These are phyloP conservation scores for Aaosphaeria arxii DNA, from an alignment of 2,329 filamentous ascomycete species.

Conservation along the genomic window DNA sequence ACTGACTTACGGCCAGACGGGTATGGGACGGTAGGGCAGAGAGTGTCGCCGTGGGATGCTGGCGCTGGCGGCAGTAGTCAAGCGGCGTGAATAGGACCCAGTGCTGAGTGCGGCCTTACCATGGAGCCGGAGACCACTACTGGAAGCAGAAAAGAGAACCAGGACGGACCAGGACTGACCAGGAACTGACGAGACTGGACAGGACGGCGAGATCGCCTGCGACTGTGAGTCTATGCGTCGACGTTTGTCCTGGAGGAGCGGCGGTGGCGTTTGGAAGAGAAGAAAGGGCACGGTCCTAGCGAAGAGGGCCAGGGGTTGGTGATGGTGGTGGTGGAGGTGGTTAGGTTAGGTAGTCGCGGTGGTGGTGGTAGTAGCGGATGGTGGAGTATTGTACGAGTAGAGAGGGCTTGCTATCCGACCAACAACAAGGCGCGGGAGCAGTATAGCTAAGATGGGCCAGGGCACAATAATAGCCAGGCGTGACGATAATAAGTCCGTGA, in stretches of 20 bases:
- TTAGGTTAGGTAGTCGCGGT: no score
- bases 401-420: no score
- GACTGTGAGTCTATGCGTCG: conserved; percentile 23
- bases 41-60: conserved; percentile 20
- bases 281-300: conserved; percentile 12
- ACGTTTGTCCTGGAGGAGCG: conserved; percentile 28
- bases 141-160: conserved; percentile 30
- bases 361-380: no score
- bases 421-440: no score
- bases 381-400: no score
- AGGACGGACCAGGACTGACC: neutral
- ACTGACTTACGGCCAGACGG: neutral
- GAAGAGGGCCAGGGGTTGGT: no score
- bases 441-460: no score
- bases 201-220: conserved; percentile 3
- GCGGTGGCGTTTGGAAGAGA: conserved; percentile 17
- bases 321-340: no score
- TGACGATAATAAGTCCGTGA: no score
- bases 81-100: conserved; percentile 32
- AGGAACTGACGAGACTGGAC: neutral
- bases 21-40: conserved; percentile 1
- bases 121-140: conserved; percentile 36
- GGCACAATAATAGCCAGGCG: no score
- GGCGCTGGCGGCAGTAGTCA: conserved; percentile 19
- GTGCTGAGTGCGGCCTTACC: conserved; percentile 32